A percentile compares a stretch with the other conserved stretches of the same genome.
Evolutionary conservation across 192 early-diverging fungal species (phyloP).

Genomic region (Backusella mclennaniae): DNA sequence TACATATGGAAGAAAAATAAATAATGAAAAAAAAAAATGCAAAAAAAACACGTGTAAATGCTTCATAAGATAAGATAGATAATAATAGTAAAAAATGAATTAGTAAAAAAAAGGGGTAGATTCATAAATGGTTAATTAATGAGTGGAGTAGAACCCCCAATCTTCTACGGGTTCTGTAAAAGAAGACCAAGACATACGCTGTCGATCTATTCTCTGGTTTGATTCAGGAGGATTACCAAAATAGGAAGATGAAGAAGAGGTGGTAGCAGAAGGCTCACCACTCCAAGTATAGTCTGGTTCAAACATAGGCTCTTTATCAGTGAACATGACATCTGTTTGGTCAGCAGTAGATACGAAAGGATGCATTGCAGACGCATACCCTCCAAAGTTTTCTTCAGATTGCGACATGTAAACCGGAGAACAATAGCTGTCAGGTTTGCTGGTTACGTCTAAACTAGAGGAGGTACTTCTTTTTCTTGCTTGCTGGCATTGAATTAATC

Average conservation of each 20-base stretch:
- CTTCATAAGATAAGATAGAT: constrained; percentile 7
- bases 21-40: background rate
- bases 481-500: background rate
- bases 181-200: background rate
- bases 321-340: background rate
- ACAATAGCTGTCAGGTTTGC: background rate
- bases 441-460: background rate
- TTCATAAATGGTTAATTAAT: background rate
- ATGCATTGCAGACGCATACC: background rate
- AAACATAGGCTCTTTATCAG: background rate
- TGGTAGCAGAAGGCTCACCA: background rate
- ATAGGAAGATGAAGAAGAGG: background rate
- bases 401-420: background rate
- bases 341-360: background rate
- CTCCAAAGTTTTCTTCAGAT: background rate
- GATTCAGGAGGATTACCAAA: background rate
- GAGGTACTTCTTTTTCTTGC: background rate
- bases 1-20: background rate
- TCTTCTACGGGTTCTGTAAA: background rate
- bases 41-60: background rate
- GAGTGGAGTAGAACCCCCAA: constrained; percentile 5
- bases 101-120: background rate
- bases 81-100: background rate
- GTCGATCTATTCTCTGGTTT: background rate
- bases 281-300: background rate